Conservation (phyloP, 441 rosid genomes). For the Cnidoscolus chayamansa region DNA sequence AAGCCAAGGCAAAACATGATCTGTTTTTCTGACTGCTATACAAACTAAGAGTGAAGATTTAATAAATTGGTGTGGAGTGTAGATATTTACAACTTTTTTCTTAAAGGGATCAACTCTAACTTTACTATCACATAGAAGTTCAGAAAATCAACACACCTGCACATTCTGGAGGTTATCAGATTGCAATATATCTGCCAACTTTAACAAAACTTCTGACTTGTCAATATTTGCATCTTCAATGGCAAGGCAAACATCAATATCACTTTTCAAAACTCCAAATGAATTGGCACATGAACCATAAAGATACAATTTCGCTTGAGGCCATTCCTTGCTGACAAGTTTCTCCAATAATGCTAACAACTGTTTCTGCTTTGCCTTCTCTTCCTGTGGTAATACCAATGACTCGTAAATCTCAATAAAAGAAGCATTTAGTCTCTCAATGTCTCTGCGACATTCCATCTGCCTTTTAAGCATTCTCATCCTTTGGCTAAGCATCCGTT, state of each 20-base stretch:
- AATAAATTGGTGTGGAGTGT: neutral
- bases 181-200: constrained; percentile 78
- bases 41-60: neutral
- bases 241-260: constrained; percentile 89
- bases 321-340: constrained; percentile 81
- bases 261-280: constrained; percentile 87
- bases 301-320: constrained; percentile 68
- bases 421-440: constrained; percentile 47
- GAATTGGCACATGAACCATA: constrained; percentile 97
- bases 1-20: neutral
- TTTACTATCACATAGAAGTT: constrained; percentile 9
- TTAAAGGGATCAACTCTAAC: neutral
- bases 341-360: constrained; percentile 58
- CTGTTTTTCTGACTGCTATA: neutral
- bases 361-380: constrained; percentile 74
- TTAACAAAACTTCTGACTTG: constrained; percentile 69
- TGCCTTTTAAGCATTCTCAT: constrained; percentile 52
- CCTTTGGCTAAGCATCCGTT: constrained; percentile 58
- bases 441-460: constrained; percentile 60
- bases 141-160: constrained; percentile 54
- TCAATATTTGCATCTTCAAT: constrained; percentile 48
- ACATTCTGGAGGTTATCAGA: constrained; percentile 81
- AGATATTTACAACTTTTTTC: neutral
- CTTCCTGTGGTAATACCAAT: constrained; percentile 73
- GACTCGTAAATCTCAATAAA: constrained; percentile 67